phyloP scores from a whole-genome alignment of 306 rosid species.

The Prunus campanulata region DNA sequence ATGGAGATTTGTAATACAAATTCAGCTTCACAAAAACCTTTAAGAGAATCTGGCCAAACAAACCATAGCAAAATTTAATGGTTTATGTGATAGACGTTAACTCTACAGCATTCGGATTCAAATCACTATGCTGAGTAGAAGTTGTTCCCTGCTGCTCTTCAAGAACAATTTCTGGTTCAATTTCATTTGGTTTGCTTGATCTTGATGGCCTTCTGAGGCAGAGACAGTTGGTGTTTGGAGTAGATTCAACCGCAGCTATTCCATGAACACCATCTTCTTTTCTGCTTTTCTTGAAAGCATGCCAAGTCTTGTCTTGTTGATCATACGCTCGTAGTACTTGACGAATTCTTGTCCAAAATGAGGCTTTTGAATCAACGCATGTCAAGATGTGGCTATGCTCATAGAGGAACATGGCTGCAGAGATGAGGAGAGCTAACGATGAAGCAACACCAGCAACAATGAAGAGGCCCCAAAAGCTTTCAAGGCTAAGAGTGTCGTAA shows the following conservation, averaged over 20 bases:
- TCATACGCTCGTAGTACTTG: background rate
- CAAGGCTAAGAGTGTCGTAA: conserved; percentile 26
- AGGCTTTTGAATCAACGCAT: background rate
- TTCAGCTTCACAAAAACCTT: too few relatives aligned
- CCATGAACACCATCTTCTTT: background rate
- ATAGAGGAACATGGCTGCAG: conserved; percentile 27
- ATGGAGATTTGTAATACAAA: too few relatives aligned
- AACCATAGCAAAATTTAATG: too few relatives aligned
- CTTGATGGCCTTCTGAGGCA: too few relatives aligned
- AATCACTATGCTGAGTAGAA: background rate
- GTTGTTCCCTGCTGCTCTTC: background rate
- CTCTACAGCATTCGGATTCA: background rate
- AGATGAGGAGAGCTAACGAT: conserved; percentile 28
- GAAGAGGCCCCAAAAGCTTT: conserved; percentile 63
- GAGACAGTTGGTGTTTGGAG: background rate
- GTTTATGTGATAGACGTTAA: background rate
- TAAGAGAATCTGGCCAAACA: too few relatives aligned
- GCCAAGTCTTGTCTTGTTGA: conserved; percentile 1
- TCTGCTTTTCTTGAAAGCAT: background rate
- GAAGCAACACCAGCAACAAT: conserved; percentile 44
- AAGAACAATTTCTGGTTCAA: background rate
- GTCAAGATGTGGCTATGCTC: conserved; percentile 26
- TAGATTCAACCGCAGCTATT: background rate
- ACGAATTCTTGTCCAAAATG: conserved; percentile 23
- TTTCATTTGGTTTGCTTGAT: background rate